Base-by-base conservation (phyloP, 805 yeast species). In the Suhomyces xylopsoci region DNA sequence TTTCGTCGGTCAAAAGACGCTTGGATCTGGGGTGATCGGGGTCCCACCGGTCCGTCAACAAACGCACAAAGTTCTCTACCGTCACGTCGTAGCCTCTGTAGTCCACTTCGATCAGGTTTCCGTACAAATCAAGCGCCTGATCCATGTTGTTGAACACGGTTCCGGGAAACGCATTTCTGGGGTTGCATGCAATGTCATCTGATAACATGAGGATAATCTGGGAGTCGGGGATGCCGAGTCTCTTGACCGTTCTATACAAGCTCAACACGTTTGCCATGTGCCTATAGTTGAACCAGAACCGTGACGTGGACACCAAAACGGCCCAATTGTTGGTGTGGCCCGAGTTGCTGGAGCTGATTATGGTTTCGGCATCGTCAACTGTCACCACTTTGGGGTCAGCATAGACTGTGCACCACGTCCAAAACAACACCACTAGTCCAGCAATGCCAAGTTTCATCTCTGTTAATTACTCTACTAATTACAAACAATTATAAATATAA, bases 281-380 rank as follows among this genome's bases (percentile, higher is more conserved):
- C 66, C 99, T 80, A 66, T 94, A 94, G 69, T 94, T 94, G 79
- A 94, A 94, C 99, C 99, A 94, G 72, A 94, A 94, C 54, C 98
- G 76, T 10, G 97, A 91, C 1, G 99, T 93, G 2, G 97, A 90
- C 38, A 94, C 97, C 45, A 94, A 73, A 4, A 94, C 98, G 0
- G 99, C 93, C 86, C 85, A 82, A 64, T 82, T 82, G 63, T 82
- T 82, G 30, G 85, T 82, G 60, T 91, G 82, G 72, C 87, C 61
- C 43, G 82, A 62, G 12, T 62, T 59, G 15, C 52, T 22, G 5
- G 25, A 22, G 15, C 43, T 57, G 43, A 69, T 64, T 50, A 62
- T 59, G 19, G 60, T 50, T 26, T 61, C 63, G 1, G 67, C 68
- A 5, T 62, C 57, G 8, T 60, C 63, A n/a, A 59, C 49, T 12